phyloP scores from a whole-genome alignment of 169 alveolate genomes.

The Eimeria necatrix region DNA sequence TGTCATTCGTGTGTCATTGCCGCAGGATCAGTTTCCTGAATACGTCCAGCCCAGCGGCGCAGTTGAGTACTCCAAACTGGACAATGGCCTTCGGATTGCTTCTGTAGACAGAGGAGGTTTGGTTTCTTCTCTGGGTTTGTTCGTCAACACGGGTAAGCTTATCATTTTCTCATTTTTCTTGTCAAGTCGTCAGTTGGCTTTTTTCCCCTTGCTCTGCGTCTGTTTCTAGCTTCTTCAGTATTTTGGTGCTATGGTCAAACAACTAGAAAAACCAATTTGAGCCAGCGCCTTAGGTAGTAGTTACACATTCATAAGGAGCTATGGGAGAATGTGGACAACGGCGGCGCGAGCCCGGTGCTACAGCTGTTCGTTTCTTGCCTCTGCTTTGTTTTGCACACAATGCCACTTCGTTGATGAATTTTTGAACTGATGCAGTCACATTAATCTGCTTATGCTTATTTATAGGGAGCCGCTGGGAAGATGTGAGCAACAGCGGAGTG shows the following conservation, averaged over 20 bases:
- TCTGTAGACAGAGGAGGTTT: slow-evolving; percentile 85
- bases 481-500: slow-evolving; percentile 89
- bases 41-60: background rate
- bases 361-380: too few relatives aligned
- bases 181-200: background rate
- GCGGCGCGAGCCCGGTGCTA: too few relatives aligned
- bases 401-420: too few relatives aligned
- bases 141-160: background rate
- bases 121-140: slow-evolving; percentile 81
- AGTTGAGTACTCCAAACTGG: slow-evolving; percentile 90
- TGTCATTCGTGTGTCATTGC: background rate
- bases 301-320: too few relatives aligned
- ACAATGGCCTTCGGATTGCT: slow-evolving; percentile 90
- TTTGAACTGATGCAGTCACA: too few relatives aligned
- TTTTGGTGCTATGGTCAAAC: background rate
- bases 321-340: too few relatives aligned
- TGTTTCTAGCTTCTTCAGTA: too few relatives aligned
- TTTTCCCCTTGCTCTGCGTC: too few relatives aligned
- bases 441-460: too few relatives aligned
- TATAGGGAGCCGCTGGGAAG: slow-evolving; percentile 91
- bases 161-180: background rate
- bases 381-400: too few relatives aligned
- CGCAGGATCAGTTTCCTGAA: background rate
- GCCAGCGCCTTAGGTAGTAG: too few relatives aligned
- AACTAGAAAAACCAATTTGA: too few relatives aligned